phyloP scores from a whole-genome alignment of 129 eudicot species.

The Oenanthe sinensis region DNA sequence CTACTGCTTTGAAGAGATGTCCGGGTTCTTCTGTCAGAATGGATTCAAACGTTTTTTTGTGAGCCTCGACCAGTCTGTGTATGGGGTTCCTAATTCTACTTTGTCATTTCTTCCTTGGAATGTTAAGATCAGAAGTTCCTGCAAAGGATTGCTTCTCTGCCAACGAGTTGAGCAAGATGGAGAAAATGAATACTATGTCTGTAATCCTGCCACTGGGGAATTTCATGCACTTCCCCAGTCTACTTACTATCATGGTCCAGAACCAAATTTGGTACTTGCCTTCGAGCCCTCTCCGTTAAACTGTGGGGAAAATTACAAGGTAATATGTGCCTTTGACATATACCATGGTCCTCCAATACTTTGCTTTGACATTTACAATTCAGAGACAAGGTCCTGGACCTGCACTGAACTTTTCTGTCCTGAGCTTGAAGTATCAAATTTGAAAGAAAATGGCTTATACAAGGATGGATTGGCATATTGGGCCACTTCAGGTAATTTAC shows the following conservation, averaged over 20 bases:
- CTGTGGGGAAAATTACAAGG: slow-evolving; percentile 47
- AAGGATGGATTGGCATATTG: slow-evolving; percentile 40
- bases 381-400: slow-evolving; percentile 40
- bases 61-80: slow-evolving; percentile 29
- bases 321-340: slow-evolving; percentile 40
- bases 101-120: slow-evolving; percentile 51
- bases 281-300: slow-evolving; percentile 52
- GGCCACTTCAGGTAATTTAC: slow-evolving; percentile 30
- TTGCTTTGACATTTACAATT: slow-evolving; percentile 47
- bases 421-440: slow-evolving; percentile 12
- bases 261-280: slow-evolving; percentile 42
- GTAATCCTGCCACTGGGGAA: slow-evolving; percentile 51
- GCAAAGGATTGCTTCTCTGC: slow-evolving; percentile 65
- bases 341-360: slow-evolving; percentile 3
- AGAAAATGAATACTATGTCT: slow-evolving; percentile 41
- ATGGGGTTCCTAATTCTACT: slow-evolving; percentile 51
- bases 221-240: slow-evolving; percentile 51
- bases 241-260: slow-evolving; percentile 42
- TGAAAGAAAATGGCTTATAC: slow-evolving; percentile 28
- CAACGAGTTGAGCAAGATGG: slow-evolving; percentile 24
- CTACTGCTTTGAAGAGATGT: slow-evolving; percentile 16
- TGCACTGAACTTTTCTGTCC: slow-evolving; percentile 14
- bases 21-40: slow-evolving; percentile 41
- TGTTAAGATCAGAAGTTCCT: slow-evolving; percentile 36
- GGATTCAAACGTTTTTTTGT: slow-evolving; percentile 31